phyloP scores from a whole-genome alignment of 2,329 filamentous ascomycete species.

The Epicoccum sorghinum region DNA sequence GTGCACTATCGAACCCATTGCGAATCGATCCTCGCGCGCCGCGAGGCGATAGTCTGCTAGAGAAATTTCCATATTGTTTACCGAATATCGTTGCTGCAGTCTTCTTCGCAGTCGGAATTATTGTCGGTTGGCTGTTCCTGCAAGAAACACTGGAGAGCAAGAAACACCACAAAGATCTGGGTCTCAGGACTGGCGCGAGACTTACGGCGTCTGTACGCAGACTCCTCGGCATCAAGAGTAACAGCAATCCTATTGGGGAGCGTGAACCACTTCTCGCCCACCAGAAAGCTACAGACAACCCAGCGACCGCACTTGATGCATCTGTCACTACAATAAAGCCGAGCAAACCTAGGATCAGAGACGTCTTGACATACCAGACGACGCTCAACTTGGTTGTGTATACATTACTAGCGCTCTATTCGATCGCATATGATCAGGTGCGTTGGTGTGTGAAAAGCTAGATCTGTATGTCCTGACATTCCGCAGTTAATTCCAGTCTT shows the following conservation, averaged over 20 bases:
- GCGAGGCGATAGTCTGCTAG: constrained; percentile 67
- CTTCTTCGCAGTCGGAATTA: constrained; percentile 79
- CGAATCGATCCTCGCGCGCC: constrained; percentile 76
- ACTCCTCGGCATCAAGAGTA: constrained; percentile 20
- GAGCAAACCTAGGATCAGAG: constrained; percentile 52
- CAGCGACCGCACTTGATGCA: constrained; percentile 1
- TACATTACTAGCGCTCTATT: constrained; percentile 80
- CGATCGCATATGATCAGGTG: constrained; percentile 80
- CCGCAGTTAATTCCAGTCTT: constrained; percentile 77
- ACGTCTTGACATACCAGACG: constrained; percentile 78
- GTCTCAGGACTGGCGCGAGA: constrained; percentile 72
- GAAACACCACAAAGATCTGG: constrained; percentile 73
- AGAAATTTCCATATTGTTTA: constrained; percentile 78
- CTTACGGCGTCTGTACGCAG: constrained; percentile 52
- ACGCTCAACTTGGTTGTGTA: constrained; percentile 78
- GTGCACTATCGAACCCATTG: constrained; percentile 81
- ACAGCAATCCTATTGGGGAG: constrained; percentile 24
- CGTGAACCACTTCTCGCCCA: constrained; percentile 39
- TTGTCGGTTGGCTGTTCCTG: constrained; percentile 78
- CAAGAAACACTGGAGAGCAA: constrained; percentile 82
- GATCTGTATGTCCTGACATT: constrained; percentile 10
- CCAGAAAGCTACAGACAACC: constrained; percentile 26
- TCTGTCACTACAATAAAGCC: constrained; percentile 17
- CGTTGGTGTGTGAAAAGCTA: not conserved
- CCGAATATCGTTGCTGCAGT: constrained; percentile 80